Base-by-base conservation (phyloP, 768 basidiomycete genomes). In the Sarcodon aspratus region DNA sequence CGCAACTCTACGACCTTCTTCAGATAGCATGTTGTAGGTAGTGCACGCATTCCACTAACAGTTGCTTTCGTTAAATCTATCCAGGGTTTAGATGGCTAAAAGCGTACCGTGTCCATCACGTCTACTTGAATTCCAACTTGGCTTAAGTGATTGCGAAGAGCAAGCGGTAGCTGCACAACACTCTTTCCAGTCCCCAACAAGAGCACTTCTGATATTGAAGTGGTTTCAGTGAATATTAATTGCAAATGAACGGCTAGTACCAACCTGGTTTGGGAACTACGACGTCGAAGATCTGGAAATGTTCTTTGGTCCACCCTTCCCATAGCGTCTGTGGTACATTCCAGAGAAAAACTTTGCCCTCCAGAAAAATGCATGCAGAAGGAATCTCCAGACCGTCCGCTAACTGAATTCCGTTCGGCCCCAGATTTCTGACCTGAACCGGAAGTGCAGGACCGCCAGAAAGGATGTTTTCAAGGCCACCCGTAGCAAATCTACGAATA, bases 1-100 rank as follows among this genome's bases (percentile, higher is more conserved):
- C 36, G 92, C 89, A 10, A 97, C 90, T 21, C 85, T 81, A 47
- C 95, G 73, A 7, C 95, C 95, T 66, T 99, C 95, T 63, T 99
- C 95, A 0, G 85, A 67, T 43, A 99, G 73, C 18, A 99, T 63
- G 63, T 99, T 97, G 65, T 93, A 99, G 0, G 95, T 97, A 27
- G 94, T 85, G 57, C 90, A 93, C 13, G 94, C 95, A 61, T 94
- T 96, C 58, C 89, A 71, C 93, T 87, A 13, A 15, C 11, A 45
- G 6, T 17, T 8, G 12, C 6, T 17, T 48, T n/a, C 48, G 49
- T 27, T 12, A 15, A 46, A 6, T 8, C 11, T 9, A 27, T 33
- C 46, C 21, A 33, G 9, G 13, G 42, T 21, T 33, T 21, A 1
- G 21, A 33, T 32, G 46, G 33, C 8, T 10, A 36, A 36, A 21